Evolutionary conservation across 257 asterid genomes (phyloP).

Genomic region (Solanum etuberosum): DNA sequence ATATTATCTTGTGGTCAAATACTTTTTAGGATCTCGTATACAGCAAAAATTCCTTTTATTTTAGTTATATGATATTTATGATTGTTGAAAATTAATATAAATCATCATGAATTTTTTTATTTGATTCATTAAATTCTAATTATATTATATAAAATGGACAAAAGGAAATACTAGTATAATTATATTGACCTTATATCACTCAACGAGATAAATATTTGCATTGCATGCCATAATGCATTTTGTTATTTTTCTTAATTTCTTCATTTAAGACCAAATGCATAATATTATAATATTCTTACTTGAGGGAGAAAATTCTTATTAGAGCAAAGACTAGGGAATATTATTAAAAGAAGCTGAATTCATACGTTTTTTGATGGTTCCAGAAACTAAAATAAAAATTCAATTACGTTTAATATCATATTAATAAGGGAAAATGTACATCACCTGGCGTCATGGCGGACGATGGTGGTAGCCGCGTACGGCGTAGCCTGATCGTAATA

Average conservation of each 20-base stretch:
- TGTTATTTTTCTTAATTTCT: background rate
- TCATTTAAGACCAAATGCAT: background rate
- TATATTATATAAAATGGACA: background rate
- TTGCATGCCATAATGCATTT: background rate
- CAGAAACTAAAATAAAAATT: background rate
- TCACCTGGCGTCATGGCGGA: background rate
- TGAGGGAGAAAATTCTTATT: background rate
- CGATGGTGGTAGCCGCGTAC: background rate
- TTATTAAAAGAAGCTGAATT: background rate
- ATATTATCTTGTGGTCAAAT: background rate
- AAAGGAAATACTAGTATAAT: background rate
- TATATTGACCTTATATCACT: background rate
- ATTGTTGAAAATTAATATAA: no score
- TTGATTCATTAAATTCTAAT: background rate
- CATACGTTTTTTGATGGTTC: background rate
- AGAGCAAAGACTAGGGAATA: background rate
- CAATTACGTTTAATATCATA: background rate
- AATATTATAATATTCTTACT: background rate
- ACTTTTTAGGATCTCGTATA: no score
- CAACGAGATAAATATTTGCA: background rate
- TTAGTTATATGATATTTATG: no score
- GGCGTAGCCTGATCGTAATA: background rate
- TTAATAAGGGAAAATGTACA: background rate
- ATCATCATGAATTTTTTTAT: background rate
- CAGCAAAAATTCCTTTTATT: no score